A percentile compares a stretch with the other conserved stretches of the same genome.
These are phyloP conservation scores for Triangularia verruculosa DNA, from an alignment of 2,329 filamentous ascomycete genomes.

Conservation along the genomic window DNA sequence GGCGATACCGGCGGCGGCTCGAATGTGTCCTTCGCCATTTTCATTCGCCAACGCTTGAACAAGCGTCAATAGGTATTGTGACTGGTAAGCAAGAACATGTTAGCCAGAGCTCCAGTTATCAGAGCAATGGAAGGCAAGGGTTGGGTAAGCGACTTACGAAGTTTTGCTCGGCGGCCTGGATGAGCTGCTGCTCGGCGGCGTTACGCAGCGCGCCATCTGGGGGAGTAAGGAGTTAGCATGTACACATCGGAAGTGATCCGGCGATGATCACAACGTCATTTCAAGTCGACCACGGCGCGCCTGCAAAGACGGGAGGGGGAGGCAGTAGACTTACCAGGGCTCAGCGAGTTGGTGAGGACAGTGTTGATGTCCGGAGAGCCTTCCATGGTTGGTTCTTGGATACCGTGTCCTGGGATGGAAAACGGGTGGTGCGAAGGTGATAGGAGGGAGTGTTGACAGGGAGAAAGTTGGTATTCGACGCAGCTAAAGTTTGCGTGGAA, in stretches of 20 bases:
- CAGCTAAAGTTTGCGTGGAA: conserved; percentile 31
- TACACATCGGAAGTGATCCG: background rate
- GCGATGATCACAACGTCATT: background rate
- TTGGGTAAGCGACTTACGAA: conserved; percentile 62
- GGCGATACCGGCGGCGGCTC: conserved; percentile 91
- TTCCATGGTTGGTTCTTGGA: conserved; percentile 51
- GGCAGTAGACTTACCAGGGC: conserved; percentile 67
- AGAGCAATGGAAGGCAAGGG: background rate
- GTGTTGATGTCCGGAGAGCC: conserved; percentile 86
- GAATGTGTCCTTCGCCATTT: conserved; percentile 74
- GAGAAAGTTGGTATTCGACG: conserved; percentile 27
- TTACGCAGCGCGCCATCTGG: conserved; percentile 86
- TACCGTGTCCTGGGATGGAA: conserved; percentile 28
- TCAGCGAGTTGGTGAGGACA: conserved; percentile 96
- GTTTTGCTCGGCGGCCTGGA: conserved; percentile 87
- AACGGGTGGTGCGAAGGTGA: conserved; percentile 22
- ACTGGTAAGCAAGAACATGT: conserved; percentile 48
- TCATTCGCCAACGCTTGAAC: conserved; percentile 95
- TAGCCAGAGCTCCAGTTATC: conserved; percentile 2
- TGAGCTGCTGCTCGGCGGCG: conserved; percentile 90
- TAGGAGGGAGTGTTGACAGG: conserved; percentile 25
- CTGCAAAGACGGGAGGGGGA: conserved; percentile 9
- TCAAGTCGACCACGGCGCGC: conserved; percentile 2
- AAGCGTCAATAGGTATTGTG: conserved; percentile 87
- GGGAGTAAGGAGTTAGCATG: conserved; percentile 39